These are phyloP conservation scores for Plasmodium fragile DNA, from an alignment of 169 alveolate genomes.

Conservation along the genomic window DNA sequence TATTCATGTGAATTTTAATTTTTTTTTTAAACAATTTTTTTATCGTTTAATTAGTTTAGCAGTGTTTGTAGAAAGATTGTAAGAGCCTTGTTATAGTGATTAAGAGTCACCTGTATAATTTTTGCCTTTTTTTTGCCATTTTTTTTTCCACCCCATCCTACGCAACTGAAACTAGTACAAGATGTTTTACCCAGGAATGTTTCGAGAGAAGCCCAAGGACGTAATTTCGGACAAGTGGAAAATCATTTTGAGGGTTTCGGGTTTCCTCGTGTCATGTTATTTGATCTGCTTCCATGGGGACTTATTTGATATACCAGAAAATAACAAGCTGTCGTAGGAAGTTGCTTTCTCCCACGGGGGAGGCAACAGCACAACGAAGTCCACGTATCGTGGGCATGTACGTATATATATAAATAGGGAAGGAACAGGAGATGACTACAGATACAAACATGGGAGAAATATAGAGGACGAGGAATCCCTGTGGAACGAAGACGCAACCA, in stretches of 20 bases:
- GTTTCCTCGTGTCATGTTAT: conserved; percentile 80
- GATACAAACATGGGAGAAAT: neutral
- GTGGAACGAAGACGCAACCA: neutral
- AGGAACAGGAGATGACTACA: neutral
- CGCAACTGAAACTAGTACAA: conserved; percentile 6
- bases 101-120: neutral
- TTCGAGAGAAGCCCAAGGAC: conserved; percentile 82
- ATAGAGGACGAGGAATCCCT: neutral
- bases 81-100: neutral
- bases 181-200: conserved; percentile 88
- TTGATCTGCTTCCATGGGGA: conserved; percentile 86
- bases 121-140: neutral
- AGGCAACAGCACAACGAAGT: neutral
- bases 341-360: neutral
- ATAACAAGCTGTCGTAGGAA: conserved; percentile 75
- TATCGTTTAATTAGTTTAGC: neutral
- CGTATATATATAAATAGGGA: neutral
- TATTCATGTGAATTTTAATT: neutral
- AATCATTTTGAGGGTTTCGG: conserved; percentile 80
- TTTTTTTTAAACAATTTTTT: neutral
- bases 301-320: conserved; percentile 86
- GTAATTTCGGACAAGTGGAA: conserved; percentile 79
- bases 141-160: neutral
- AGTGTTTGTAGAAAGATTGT: neutral
- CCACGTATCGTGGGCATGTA: neutral